A percentile compares a stretch with the other conserved stretches of the same genome.
phyloP scores from a whole-genome alignment of 495 filamentous ascomycete genomes.

The Clavariopsis aquatica region DNA sequence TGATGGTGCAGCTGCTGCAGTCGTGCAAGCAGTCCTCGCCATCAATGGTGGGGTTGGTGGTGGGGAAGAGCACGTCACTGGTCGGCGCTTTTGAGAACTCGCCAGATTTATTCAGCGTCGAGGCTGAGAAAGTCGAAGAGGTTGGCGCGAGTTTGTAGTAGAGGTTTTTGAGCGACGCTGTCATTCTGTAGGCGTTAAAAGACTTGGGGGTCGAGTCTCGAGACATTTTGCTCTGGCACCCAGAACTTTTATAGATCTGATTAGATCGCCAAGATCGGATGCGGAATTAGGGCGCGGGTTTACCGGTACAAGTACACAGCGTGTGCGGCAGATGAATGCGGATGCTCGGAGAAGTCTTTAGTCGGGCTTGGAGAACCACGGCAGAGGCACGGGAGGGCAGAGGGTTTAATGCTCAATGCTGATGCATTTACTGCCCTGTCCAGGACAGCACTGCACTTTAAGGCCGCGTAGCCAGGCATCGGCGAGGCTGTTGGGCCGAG shows the following conservation, averaged over 20 bases:
- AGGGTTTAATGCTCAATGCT: no score
- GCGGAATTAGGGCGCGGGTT: slow-evolving; percentile 27
- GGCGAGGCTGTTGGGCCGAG: neutral
- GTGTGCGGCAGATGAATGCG: slow-evolving; percentile 21
- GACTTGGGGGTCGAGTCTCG: slow-evolving; percentile 8
- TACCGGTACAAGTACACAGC: neutral
- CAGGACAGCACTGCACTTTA: neutral
- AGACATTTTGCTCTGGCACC: slow-evolving; percentile 9
- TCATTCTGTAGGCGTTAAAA: slow-evolving; percentile 37
- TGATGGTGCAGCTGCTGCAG: slow-evolving; percentile 78
- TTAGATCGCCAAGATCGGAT: slow-evolving; percentile 30
- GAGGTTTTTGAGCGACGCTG: slow-evolving; percentile 40
- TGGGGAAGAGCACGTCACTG: slow-evolving; percentile 57
- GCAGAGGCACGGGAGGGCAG: neutral
- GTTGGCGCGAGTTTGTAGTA: slow-evolving; percentile 39
- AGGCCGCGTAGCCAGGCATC: neutral
- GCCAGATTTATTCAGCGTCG: slow-evolving; percentile 25
- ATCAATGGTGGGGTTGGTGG: slow-evolving; percentile 70
- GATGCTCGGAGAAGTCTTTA: neutral
- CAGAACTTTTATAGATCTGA: slow-evolving; percentile 30
- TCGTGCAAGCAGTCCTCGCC: slow-evolving; percentile 89
- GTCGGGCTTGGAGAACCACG: neutral
- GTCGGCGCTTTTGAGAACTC: slow-evolving; percentile 42
- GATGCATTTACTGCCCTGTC: no score
- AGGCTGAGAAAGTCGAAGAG: slow-evolving; percentile 24